These are phyloP conservation scores for Mycena maculata DNA, from an alignment of 768 basidiomycete species.

Conservation along the genomic window DNA sequence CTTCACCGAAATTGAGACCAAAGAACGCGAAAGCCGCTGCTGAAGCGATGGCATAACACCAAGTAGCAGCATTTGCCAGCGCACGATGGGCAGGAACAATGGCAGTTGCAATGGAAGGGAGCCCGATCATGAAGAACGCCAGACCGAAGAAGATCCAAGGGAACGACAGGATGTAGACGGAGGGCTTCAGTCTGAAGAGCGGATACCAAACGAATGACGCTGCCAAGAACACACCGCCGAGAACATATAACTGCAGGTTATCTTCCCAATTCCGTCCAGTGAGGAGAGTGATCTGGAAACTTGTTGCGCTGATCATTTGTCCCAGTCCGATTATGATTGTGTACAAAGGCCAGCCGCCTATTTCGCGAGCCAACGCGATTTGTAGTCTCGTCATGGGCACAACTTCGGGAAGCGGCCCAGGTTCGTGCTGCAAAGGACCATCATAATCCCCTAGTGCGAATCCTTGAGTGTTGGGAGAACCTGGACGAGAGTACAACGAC, in stretches of 20 bases:
- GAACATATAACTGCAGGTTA: slow-evolving; percentile 86
- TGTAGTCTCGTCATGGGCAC: slow-evolving; percentile 88
- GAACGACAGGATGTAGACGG: slow-evolving; percentile 84
- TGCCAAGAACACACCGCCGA: slow-evolving; percentile 89
- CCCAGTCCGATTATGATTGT: slow-evolving; percentile 89
- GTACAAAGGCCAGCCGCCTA: slow-evolving; percentile 92
- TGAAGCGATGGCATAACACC: slow-evolving; percentile 93
- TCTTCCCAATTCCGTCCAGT: slow-evolving; percentile 88
- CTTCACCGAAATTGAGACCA: slow-evolving; percentile 96
- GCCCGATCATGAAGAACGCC: slow-evolving; percentile 91
- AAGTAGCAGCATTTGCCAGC: slow-evolving; percentile 83
- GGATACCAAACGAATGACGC: slow-evolving; percentile 91
- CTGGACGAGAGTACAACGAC: slow-evolving; percentile 77
- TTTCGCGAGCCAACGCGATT: slow-evolving; percentile 82
- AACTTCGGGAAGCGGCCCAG: slow-evolving; percentile 65
- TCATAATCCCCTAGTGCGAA: slow-evolving; percentile 60
- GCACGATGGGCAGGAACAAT: slow-evolving; percentile 72
- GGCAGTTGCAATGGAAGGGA: slow-evolving; percentile 77
- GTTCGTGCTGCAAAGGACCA: slow-evolving; percentile 58
- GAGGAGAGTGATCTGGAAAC: slow-evolving; percentile 93
- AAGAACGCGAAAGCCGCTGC: slow-evolving; percentile 94
- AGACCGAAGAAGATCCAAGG: slow-evolving; percentile 94
- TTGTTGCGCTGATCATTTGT: slow-evolving; percentile 91
- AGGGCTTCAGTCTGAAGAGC: slow-evolving; percentile 89
- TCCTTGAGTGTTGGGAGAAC: slow-evolving; percentile 68